Conservation (phyloP, 108 stramenopile species). For the Fragilaria crotonensis region DNA sequence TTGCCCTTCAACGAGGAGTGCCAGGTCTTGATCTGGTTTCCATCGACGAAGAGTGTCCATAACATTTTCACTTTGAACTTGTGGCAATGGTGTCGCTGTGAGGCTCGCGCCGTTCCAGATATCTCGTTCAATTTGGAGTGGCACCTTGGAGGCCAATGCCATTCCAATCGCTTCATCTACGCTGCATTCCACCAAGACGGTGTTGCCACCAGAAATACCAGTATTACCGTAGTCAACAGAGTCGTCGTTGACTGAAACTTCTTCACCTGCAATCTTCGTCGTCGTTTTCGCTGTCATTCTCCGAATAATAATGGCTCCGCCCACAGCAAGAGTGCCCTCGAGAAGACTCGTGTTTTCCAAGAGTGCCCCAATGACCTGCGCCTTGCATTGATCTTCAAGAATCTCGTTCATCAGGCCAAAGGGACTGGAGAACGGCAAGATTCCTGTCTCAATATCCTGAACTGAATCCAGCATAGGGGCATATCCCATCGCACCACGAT, state of each 20-base stretch:
- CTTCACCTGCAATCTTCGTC: slow-evolving; percentile 46
- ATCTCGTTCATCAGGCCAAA: slow-evolving; percentile 66
- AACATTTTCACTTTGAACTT: slow-evolving; percentile 3
- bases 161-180: slow-evolving; percentile 85
- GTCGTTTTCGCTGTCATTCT: slow-evolving; percentile 38
- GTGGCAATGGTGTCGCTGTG: slow-evolving; percentile 1
- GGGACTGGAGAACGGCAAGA: slow-evolving; percentile 48
- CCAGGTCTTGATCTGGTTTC: slow-evolving; percentile 19
- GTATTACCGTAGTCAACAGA: slow-evolving; percentile 63
- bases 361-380: slow-evolving; percentile 64
- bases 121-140: slow-evolving; percentile 42
- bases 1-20: slow-evolving; percentile 59
- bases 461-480: slow-evolving; percentile 41
- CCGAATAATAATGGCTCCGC: slow-evolving; percentile 69
- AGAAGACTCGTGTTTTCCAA: slow-evolving; percentile 77
- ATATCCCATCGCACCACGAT: slow-evolving; percentile 80
- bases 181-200: slow-evolving; percentile 76
- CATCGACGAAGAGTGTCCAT: slow-evolving; percentile 28
- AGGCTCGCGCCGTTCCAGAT: slow-evolving; percentile 46
- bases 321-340: slow-evolving; percentile 58
- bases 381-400: slow-evolving; percentile 63
- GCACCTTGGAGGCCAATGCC: slow-evolving; percentile 48
- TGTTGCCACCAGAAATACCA: slow-evolving; percentile 44
- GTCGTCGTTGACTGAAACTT: slow-evolving; percentile 31
- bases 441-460: slow-evolving; percentile 21